Percentiles rank a stretch among this genome's conserved stretches.
Evolutionary conservation across 2,329 filamentous ascomycete species (phyloP).

Genomic region (Apiospora marii): DNA sequence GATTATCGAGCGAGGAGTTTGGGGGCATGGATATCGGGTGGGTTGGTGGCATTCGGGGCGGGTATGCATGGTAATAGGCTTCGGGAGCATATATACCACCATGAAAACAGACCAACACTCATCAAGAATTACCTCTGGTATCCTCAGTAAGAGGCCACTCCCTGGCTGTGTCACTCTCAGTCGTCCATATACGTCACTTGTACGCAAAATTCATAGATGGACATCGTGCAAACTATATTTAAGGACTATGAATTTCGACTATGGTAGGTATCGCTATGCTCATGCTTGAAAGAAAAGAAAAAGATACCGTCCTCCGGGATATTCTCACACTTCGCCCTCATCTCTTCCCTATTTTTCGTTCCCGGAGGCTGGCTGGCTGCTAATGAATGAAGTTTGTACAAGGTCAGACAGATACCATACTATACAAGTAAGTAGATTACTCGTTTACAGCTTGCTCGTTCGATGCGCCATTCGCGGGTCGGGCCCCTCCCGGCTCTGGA

Average conservation of each 20-base stretch:
- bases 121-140: background rate
- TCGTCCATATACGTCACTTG: background rate
- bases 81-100: too few relatives aligned
- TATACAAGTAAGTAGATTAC: background rate
- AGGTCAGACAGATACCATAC: background rate
- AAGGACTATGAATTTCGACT: background rate
- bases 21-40: background rate
- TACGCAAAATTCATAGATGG: background rate
- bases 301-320: background rate
- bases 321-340: background rate
- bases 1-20: constrained; percentile 9
- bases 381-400: background rate
- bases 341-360: too few relatives aligned
- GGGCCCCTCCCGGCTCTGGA: constrained; percentile 40
- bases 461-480: constrained; percentile 11
- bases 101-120: background rate
- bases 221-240: background rate
- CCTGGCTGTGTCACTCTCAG: background rate
- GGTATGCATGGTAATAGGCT: background rate
- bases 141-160: background rate
- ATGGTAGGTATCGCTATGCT: constrained; percentile 11
- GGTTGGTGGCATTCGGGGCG: background rate
- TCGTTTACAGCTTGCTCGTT: background rate
- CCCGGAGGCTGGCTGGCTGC: too few relatives aligned
- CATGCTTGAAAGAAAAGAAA: background rate